A percentile compares a stretch with the other conserved stretches of the same genome.
Conservation (phyloP, 192 early-diverging fungal genomes). For the Gamsiella multidivaricata region DNA sequence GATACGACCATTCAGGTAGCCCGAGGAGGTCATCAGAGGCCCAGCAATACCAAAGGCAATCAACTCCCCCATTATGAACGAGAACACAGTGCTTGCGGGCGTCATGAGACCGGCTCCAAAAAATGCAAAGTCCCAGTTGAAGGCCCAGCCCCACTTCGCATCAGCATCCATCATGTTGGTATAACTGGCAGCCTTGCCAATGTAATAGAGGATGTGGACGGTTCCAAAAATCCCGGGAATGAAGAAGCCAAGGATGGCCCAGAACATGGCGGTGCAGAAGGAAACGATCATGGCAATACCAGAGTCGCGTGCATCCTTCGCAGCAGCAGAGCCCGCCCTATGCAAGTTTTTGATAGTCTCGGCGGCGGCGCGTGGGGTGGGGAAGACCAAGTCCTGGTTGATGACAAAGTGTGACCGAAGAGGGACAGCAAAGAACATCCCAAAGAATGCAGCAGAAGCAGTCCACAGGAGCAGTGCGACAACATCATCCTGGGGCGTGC, state of each 20-base stretch:
- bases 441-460: slow-evolving; percentile 70
- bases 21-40: slow-evolving; percentile 61
- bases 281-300: slow-evolving; percentile 61
- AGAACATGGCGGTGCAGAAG: slow-evolving; percentile 57
- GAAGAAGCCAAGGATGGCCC: slow-evolving; percentile 65
- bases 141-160: slow-evolving; percentile 58
- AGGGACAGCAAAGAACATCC: slow-evolving; percentile 78
- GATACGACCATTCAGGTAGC: slow-evolving; percentile 32
- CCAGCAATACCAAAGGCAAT: slow-evolving; percentile 70
- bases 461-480: slow-evolving; percentile 66
- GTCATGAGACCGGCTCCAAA: slow-evolving; percentile 76
- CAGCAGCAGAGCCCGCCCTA: slow-evolving; percentile 56
- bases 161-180: slow-evolving; percentile 61
- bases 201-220: slow-evolving; percentile 62
- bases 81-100: slow-evolving; percentile 61
- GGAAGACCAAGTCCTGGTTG: slow-evolving; percentile 76
- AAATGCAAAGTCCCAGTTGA: slow-evolving; percentile 64
- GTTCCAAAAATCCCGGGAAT: slow-evolving; percentile 47
- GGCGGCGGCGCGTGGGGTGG: slow-evolving; percentile 73
- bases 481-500: slow-evolving; percentile 60
- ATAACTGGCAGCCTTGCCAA: slow-evolving; percentile 57
- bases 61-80: slow-evolving; percentile 66
- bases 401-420: slow-evolving; percentile 74
- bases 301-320: slow-evolving; percentile 60
- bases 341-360: slow-evolving; percentile 71